Base-by-base conservation (phyloP, 768 basidiomycete species). In the Mycena filopes region DNA sequence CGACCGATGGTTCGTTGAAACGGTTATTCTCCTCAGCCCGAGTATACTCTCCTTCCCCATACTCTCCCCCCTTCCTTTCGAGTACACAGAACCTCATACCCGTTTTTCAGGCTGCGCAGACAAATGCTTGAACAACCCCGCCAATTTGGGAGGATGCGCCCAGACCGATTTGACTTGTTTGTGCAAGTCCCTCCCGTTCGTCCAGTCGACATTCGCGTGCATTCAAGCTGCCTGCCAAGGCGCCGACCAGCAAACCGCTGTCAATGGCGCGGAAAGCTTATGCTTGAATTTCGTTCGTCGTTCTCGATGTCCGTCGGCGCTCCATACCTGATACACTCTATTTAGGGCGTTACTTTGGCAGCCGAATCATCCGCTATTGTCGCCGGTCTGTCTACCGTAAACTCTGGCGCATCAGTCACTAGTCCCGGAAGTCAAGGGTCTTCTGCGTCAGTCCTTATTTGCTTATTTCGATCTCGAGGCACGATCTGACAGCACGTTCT, bases 241-340 rank as follows among this genome's bases (percentile, higher is more conserved):
- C 16, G 31, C 60, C 1, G 66, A 67, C 61, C 66, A 67, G 20
- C 55, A 57, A 23, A 48, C 12, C 28, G 60, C 66, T 36, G 38
- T 67, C 20, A 25, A 4, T 23, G 67, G 57, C 9, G 62, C 67
- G 13, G 63, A 64, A 29, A 45, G 13, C 25, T 29, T 67, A 4
- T 63, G 72, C 62, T 25, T 63, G 48, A 10, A 49, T 46, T 60
- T 63, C 62, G 46, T 72, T 45, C 6, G 67, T 65, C 20, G 16
- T 15, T 70, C 86, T 88, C 86, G 68, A 2, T 88, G 86, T 4
- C 86, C 85, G n/a, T 79, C 82, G 1, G 20, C n/a, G 23, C 2
- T 36, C 36, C 36, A n/a, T 15, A 15, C 9, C 36, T 36, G 15
- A 36, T 36, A n/a, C 36, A 36, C 10, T 36, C 2, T 38, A 29